These are phyloP conservation scores for Carex cristatella DNA, from an alignment of 176 grass and related monocot genomes.

Conservation along the genomic window DNA sequence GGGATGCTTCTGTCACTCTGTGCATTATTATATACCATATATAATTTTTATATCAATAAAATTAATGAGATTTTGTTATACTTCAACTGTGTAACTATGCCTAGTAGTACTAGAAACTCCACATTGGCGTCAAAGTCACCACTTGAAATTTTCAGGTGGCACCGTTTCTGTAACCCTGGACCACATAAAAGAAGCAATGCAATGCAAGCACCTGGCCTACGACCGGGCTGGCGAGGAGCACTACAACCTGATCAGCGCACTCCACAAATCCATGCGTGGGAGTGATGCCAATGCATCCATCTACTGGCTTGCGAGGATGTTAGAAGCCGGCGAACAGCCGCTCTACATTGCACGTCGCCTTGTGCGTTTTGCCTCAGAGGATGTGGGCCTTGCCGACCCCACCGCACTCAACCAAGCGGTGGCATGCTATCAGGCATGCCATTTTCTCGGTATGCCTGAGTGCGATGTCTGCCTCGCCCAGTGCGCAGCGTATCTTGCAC, in stretches of 20 bases:
- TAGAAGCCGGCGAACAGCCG: slow-evolving; percentile 41
- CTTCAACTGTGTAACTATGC: not conserved
- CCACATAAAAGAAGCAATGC: slow-evolving; percentile 46
- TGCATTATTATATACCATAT: no score
- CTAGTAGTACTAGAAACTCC: not conserved
- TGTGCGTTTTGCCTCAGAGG: slow-evolving; percentile 41
- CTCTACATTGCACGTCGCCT: slow-evolving; percentile 45
- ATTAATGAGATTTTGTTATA: not conserved
- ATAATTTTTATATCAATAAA: not conserved
- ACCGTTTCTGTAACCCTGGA: slow-evolving; percentile 22
- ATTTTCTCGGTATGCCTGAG: slow-evolving; percentile 47
- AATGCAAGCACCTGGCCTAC: slow-evolving; percentile 47
- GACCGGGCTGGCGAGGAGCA: slow-evolving; percentile 44
- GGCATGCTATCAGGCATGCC: slow-evolving; percentile 43
- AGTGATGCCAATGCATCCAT: slow-evolving; percentile 38
- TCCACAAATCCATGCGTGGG: slow-evolving; percentile 48
- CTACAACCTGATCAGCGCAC: slow-evolving; percentile 47
- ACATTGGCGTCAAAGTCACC: not conserved
- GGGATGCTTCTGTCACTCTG: not conserved
- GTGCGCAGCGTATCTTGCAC: slow-evolving; percentile 37
- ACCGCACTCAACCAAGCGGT: slow-evolving; percentile 36
- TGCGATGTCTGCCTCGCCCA: slow-evolving; percentile 46
- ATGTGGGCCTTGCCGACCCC: slow-evolving; percentile 39
- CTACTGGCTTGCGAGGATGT: slow-evolving; percentile 47
- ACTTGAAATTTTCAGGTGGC: not conserved